Evolutionary conservation across 2,329 filamentous ascomycete species (phyloP).

Genomic region (Cercospora sp.): DNA sequence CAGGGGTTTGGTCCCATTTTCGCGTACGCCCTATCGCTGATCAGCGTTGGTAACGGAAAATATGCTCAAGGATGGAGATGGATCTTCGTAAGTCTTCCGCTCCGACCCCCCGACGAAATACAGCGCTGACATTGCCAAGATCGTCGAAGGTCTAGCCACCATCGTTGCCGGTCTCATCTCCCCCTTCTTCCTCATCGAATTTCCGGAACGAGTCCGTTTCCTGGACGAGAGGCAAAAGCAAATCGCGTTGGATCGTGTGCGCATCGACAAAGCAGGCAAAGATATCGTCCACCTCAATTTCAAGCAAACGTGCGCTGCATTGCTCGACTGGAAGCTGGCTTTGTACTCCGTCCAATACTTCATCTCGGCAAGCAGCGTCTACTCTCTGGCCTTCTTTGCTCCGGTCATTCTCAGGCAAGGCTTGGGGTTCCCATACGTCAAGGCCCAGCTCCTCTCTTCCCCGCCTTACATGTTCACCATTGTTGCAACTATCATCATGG

Average conservation of each 20-base stretch:
- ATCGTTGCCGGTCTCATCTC: slow-evolving; percentile 42
- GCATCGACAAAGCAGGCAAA: slow-evolving; percentile 32
- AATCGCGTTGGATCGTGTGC: slow-evolving; percentile 38
- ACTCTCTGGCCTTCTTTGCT: slow-evolving; percentile 76
- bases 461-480: slow-evolving; percentile 68
- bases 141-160: slow-evolving; percentile 45
- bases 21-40: slow-evolving; percentile 39
- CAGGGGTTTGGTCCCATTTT: slow-evolving; percentile 40
- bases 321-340: slow-evolving; percentile 37
- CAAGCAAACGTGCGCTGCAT: slow-evolving; percentile 31
- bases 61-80: slow-evolving; percentile 38
- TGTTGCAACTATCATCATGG: slow-evolving; percentile 60
- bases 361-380: slow-evolving; percentile 52
- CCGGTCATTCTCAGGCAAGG: slow-evolving; percentile 67
- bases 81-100: slow-evolving; percentile 15
- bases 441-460: slow-evolving; percentile 69
- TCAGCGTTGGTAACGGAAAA: slow-evolving; percentile 37
- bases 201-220: slow-evolving; percentile 43
- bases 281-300: slow-evolving; percentile 33
- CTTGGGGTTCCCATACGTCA: slow-evolving; percentile 65
- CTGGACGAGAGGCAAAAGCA: slow-evolving; percentile 35
- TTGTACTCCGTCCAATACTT: slow-evolving; percentile 38
- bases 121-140: slow-evolving; percentile 34
- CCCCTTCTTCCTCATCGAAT: slow-evolving; percentile 44
- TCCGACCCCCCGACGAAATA: neutral